Evolutionary conservation across 495 filamentous ascomycete genomes (phyloP), one percentile per base, ranked within the genome.

Genomic region (Letharia lupina): DNA sequence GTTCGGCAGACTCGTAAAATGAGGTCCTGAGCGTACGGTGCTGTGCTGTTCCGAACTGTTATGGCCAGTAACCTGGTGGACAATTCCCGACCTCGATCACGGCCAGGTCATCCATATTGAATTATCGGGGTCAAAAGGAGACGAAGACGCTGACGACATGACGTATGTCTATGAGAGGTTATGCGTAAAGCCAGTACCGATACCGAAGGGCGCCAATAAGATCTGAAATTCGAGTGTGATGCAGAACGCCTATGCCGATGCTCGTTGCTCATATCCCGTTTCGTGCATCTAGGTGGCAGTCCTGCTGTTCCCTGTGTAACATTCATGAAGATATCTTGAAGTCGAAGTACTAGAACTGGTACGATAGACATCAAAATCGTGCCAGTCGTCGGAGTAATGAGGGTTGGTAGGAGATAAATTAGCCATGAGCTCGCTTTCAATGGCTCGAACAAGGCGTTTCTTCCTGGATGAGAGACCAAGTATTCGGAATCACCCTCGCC

Each of bases 401-500:
- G 1, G 4, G 50, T 33, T 6, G 23, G 2, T 33, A 11, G 11
- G 28, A 2, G 5, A 33, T 16, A 11, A 18, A 3, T 31, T 3
- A 5, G 15, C 15, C 10, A 16, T 23, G 10, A 42, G 18, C 1
- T 5, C 18, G 10, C 23, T 37, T 59, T 37, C 23, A 9, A 44
- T 65, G 41, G n/a, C 47, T 65, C 8, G 41, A 59, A 35, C 10
- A 59, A 59, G 5, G 4, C 1, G 11, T n/a, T n/a, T 35, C 18
- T 54, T 45, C 31, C 16, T 28, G 16, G 33, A 44, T 41, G 45
- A 37, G 47, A 18, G 40, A 35, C 28, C 31, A 12, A 20, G 28
- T 35, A 18, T 2, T 23, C 37, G 47, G 37, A 18, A 45, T 68
- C 37, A 68, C 48, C 58, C 23, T 16, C 65, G 54, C 35, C 68